Conservation (phyloP, 176 grass and related monocot species). For the Phragmites australis region DNA sequence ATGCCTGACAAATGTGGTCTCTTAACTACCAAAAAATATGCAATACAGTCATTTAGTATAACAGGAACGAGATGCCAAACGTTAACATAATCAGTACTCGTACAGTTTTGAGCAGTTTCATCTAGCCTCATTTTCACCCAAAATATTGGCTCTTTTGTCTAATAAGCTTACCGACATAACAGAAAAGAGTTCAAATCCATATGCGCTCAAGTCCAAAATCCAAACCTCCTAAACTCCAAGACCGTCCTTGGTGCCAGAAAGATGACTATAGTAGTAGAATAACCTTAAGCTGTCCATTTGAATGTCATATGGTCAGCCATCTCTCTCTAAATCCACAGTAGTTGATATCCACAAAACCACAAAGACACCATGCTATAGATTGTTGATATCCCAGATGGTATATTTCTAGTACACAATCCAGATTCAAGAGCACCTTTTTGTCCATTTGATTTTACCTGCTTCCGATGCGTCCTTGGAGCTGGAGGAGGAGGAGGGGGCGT, state of each 20-base stretch:
- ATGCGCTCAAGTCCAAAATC: conserved; percentile 12
- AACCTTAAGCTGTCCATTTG: not conserved
- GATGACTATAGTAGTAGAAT: conserved; percentile 14
- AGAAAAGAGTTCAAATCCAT: not conserved
- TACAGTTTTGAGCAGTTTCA: not conserved
- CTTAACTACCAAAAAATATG: not conserved
- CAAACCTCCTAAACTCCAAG: conserved; percentile 24
- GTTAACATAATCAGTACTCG: not conserved
- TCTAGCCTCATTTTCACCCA: not conserved
- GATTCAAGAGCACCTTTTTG: too few relatives aligned
- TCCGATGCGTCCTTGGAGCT: too few relatives aligned
- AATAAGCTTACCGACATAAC: not conserved
- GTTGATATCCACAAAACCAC: conserved; percentile 10
- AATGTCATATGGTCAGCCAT: not conserved
- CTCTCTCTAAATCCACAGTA: conserved; percentile 11
- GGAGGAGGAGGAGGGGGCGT: too few relatives aligned
- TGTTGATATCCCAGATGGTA: too few relatives aligned
- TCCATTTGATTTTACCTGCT: too few relatives aligned
- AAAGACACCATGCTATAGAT: not conserved
- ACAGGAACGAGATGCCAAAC: not conserved
- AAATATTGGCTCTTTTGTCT: not conserved
- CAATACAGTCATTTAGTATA: not conserved
- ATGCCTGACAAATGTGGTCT: not conserved
- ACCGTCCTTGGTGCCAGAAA: not conserved
- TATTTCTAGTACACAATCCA: too few relatives aligned